Evolutionary conservation across 768 basidiomycete species (phyloP).

Genomic region (Thelephora ganbajun): DNA sequence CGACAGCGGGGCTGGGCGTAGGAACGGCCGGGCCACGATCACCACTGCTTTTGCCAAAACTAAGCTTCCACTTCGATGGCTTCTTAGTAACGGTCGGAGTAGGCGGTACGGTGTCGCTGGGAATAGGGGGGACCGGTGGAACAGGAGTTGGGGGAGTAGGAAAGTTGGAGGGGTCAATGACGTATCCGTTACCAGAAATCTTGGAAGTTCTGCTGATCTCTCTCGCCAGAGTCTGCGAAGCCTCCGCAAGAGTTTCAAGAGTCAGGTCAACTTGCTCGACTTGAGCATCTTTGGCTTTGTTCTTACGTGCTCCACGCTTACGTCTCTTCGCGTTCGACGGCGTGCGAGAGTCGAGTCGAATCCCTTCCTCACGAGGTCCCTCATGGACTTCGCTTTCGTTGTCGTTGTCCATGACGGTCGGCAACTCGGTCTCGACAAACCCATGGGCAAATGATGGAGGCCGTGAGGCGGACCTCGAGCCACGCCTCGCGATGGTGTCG

Average conservation of each 20-base stretch:
- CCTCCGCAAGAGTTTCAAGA: slow-evolving; percentile 58
- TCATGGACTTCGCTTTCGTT: slow-evolving; percentile 32
- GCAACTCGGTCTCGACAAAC: slow-evolving; percentile 13
- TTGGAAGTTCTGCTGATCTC: slow-evolving; percentile 60
- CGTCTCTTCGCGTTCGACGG: slow-evolving; percentile 67
- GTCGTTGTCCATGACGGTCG: slow-evolving; percentile 16
- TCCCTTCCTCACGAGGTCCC: slow-evolving; percentile 17
- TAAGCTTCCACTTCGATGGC: slow-evolving; percentile 76
- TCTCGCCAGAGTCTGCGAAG: slow-evolving; percentile 70
- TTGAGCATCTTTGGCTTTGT: slow-evolving; percentile 38
- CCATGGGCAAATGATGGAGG: slow-evolving; percentile 46
- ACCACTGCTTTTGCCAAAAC: slow-evolving; percentile 40
- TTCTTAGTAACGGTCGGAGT: slow-evolving; percentile 48
- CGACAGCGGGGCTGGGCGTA: slow-evolving; percentile 6
- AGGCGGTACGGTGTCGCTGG: slow-evolving; percentile 12
- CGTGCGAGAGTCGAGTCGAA: slow-evolving; percentile 34
- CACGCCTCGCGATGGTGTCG: slow-evolving; percentile 26
- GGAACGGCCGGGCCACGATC: slow-evolving; percentile 1
- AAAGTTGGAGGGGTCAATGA: not conserved
- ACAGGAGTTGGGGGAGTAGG: slow-evolving; percentile 9
- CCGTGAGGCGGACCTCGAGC: slow-evolving; percentile 44
- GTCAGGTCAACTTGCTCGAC: slow-evolving; percentile 30
- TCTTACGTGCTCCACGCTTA: slow-evolving; percentile 77
- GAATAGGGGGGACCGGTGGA: slow-evolving; percentile 1
- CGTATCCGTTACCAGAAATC: not conserved